Conservation (phyloP, 768 basidiomycete genomes). For the Coprinopsis cinerea region DNA sequence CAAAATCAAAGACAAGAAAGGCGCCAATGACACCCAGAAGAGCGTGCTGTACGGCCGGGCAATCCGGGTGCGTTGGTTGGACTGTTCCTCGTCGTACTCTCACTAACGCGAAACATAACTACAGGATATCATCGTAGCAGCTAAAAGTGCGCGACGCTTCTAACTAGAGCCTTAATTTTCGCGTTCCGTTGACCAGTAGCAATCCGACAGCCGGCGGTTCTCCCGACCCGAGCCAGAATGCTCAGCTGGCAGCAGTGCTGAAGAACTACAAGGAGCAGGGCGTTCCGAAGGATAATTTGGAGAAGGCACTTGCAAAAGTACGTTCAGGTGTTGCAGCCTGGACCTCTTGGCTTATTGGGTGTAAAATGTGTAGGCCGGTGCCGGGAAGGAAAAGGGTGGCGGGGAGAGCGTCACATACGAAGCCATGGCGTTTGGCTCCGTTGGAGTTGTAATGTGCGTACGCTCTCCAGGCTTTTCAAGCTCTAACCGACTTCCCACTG, state of each 20-base stretch:
- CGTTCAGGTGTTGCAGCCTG: background rate
- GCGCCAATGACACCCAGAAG: slow-evolving; percentile 55
- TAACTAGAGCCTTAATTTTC: slow-evolving; percentile 5
- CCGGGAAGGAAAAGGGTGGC: slow-evolving; percentile 40
- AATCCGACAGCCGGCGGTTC: slow-evolving; percentile 51
- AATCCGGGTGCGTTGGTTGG: slow-evolving; percentile 38
- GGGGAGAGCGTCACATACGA: slow-evolving; percentile 54
- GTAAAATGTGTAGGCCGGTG: slow-evolving; percentile 25
- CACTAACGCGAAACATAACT: background rate
- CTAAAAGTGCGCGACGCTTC: slow-evolving; percentile 38
- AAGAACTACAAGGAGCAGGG: slow-evolving; percentile 51
- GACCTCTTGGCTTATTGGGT: slow-evolving; percentile 1
- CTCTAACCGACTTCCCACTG: background rate
- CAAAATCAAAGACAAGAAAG: slow-evolving; percentile 70
- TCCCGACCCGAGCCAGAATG: slow-evolving; percentile 47
- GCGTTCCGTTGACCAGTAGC: too few species aligned
- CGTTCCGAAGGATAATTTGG: slow-evolving; percentile 67
- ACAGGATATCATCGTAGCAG: slow-evolving; percentile 61
- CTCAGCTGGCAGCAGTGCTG: slow-evolving; percentile 46
- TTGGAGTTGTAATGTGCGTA: slow-evolving; percentile 60
- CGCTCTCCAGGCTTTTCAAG: background rate
- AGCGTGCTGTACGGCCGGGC: slow-evolving; percentile 52
- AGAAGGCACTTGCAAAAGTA: slow-evolving; percentile 54
- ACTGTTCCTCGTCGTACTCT: background rate
- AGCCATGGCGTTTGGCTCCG: slow-evolving; percentile 50